Percentiles rank a stretch among this genome's conserved stretches.
Evolutionary conservation across 1,284 basidiomycete genomes (phyloP).

Genomic region (Tetrapyrgos nigripes): DNA sequence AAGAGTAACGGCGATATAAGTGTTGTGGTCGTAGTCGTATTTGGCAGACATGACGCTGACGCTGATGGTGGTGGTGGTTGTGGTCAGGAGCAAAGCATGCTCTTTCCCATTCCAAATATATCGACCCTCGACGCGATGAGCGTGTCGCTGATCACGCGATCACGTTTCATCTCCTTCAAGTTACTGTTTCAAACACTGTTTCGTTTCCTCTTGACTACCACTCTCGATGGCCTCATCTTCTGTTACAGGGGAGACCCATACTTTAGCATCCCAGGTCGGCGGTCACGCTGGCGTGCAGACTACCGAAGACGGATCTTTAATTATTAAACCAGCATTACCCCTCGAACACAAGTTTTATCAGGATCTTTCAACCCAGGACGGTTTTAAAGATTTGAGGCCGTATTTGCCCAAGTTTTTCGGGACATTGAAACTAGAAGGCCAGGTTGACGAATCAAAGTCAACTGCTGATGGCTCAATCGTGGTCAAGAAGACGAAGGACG

Average conservation of each 20-base stretch:
- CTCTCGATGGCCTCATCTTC: neutral
- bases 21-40: conserved; percentile 44
- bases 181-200: no score
- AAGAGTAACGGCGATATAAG: conserved; percentile 48
- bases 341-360: conserved; percentile 87
- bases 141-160: neutral
- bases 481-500: conserved; percentile 35
- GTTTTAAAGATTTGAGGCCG: conserved; percentile 51
- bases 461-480: conserved; percentile 25
- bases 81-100: neutral
- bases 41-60: conserved; percentile 33
- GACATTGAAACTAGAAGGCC: conserved; percentile 72
- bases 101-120: no score
- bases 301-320: conserved; percentile 76
- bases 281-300: conserved; percentile 85
- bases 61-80: neutral
- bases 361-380: conserved; percentile 50
- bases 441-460: conserved; percentile 41
- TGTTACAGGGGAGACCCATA: conserved; percentile 2
- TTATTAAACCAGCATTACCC: conserved; percentile 85
- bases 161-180: neutral
- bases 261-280: conserved; percentile 75
- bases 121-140: neutral
- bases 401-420: conserved; percentile 82
- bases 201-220: neutral